Evolutionary conservation across 768 basidiomycete genomes (phyloP).

Genomic region (Lentinula raphanica): DNA sequence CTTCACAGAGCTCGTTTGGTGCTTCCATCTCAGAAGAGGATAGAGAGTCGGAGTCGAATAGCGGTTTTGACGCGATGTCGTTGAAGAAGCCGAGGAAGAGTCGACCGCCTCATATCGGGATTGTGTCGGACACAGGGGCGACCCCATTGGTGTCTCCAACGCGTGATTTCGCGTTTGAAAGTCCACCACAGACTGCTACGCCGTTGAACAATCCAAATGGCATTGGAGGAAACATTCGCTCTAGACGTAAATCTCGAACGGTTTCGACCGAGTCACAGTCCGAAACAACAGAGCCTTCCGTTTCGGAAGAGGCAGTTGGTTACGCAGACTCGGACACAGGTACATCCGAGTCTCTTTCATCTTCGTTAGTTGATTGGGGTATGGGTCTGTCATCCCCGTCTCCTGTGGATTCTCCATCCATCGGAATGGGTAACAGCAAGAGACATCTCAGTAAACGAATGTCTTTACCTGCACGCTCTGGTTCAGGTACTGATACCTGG

Average conservation of each 20-base stretch:
- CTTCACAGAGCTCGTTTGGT: slow-evolving; percentile 3
- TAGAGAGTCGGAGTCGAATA: slow-evolving; percentile 22
- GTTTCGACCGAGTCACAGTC: not conserved
- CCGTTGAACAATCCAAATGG: not conserved
- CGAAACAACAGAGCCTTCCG: not conserved
- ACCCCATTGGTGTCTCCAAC: slow-evolving; percentile 47
- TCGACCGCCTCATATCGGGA: slow-evolving; percentile 25
- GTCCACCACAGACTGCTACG: not conserved
- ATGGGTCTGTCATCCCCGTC: not conserved
- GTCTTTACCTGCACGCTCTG: slow-evolving; percentile 6
- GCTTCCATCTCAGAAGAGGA: not conserved
- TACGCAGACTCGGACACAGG: slow-evolving; percentile 1
- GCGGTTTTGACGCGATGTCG: slow-evolving; percentile 9
- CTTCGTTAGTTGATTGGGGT: slow-evolving; percentile 6
- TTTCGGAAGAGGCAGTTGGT: not conserved
- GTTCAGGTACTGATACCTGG: slow-evolving; percentile 31
- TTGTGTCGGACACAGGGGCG: slow-evolving; percentile 45
- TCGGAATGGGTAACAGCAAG: slow-evolving; percentile 12
- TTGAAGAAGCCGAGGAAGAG: slow-evolving; percentile 17
- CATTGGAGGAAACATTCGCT: not conserved
- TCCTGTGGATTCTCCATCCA: not conserved
- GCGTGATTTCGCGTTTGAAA: slow-evolving; percentile 29
- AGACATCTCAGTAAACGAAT: slow-evolving; percentile 1
- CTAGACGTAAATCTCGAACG: slow-evolving; percentile 1
- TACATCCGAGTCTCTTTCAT: slow-evolving; percentile 1